Conservation (phyloP, 2,329 filamentous ascomycete genomes). For the Colletotrichum noveboracense region DNA sequence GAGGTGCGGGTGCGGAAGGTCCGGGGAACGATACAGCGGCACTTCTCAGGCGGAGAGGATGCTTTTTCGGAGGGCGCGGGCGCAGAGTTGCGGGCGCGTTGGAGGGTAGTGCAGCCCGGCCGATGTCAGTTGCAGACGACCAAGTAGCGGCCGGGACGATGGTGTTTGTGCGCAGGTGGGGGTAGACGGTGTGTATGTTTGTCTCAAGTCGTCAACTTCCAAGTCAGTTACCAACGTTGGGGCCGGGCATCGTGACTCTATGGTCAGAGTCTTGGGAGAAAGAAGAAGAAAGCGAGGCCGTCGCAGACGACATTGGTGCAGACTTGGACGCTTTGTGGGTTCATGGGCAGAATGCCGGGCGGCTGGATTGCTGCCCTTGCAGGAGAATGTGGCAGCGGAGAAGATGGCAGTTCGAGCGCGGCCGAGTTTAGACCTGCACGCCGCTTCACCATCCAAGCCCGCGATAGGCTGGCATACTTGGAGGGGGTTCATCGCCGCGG, state of each 20-base stretch:
- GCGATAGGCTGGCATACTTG: neutral
- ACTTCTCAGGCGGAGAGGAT: neutral
- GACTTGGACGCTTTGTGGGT: neutral
- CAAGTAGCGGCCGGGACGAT: neutral
- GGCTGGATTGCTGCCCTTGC: neutral
- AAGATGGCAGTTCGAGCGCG: neutral
- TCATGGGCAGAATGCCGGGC: neutral
- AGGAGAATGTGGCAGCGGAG: neutral
- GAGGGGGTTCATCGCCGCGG: neutral
- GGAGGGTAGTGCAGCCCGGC: neutral
- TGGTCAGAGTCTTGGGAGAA: neutral
- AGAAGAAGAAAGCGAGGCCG: neutral
- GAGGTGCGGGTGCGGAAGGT: neutral
- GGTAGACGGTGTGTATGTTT: neutral
- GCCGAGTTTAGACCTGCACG: neutral
- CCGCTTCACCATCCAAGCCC: neutral
- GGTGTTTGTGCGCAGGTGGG: neutral
- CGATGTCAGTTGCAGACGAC: neutral
- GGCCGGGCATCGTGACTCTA: neutral
- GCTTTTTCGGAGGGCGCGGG: slow-evolving; percentile 8
- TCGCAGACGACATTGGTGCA: neutral
- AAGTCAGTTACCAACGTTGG: neutral
- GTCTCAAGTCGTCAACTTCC: neutral
- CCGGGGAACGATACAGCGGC: neutral
- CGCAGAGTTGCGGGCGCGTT: slow-evolving; percentile 13